Conservation (phyloP, 371 early-diverging fungal genomes). For the Pancytospora philotis region DNA sequence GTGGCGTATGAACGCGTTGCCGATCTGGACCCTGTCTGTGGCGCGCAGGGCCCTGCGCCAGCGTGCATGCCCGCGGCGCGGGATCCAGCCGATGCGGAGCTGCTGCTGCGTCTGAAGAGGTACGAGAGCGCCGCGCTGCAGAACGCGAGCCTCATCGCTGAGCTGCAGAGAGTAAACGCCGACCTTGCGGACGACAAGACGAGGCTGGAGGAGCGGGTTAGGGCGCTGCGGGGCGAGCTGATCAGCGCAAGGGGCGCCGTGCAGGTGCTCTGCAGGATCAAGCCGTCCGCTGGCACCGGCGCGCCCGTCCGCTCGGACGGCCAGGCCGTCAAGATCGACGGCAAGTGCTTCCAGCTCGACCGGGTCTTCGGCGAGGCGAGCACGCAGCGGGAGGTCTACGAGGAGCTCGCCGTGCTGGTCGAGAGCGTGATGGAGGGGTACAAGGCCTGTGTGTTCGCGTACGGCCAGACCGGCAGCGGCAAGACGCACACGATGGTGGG, state of each 20-base stretch:
- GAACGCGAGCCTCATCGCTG: not conserved
- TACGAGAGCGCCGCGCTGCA: not conserved
- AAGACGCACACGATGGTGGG: constrained; percentile 73
- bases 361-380: constrained; percentile 67
- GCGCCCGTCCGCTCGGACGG: constrained; percentile 6
- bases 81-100: not conserved
- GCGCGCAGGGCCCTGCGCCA: no score
- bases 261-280: not conserved
- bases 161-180: not conserved
- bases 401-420: constrained; percentile 79
- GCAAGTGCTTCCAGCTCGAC: constrained; percentile 71
- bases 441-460: constrained; percentile 93
- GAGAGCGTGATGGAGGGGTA: constrained; percentile 89
- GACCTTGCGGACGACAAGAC: not conserved
- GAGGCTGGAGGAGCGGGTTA: not conserved
- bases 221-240: not conserved
- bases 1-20: no score
- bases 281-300: not conserved
- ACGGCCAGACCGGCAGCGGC: constrained; percentile 96
- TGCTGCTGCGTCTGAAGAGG: not conserved
- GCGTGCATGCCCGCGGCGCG: no score
- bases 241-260: not conserved
- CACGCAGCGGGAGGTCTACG: constrained; percentile 73
- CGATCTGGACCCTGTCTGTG: no score
- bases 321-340: constrained; percentile 58